A percentile compares a stretch with the other conserved stretches of the same genome.
These are phyloP conservation scores for Sutorius australiensis DNA, from an alignment of 768 basidiomycete genomes.

Conservation along the genomic window DNA sequence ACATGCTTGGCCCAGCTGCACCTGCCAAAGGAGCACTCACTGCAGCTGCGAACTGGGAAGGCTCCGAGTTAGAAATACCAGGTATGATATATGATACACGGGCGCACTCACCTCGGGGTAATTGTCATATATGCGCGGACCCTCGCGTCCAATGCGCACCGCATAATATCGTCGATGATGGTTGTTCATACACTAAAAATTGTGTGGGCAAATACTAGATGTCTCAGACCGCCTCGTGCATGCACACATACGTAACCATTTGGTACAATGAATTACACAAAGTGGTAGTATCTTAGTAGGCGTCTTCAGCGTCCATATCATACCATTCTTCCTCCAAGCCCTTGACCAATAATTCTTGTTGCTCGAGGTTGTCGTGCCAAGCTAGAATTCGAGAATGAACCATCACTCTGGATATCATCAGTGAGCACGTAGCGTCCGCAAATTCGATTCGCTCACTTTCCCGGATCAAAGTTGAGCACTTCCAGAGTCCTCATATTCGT, in stretches of 20 bases:
- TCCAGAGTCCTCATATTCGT: conserved; percentile 63
- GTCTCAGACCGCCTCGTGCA: too few species aligned
- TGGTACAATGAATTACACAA: background rate
- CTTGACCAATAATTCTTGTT: conserved; percentile 8
- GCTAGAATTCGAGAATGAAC: conserved; percentile 61
- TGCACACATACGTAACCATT: conserved; percentile 5
- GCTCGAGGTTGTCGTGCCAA: conserved; percentile 45
- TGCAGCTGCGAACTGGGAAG: conserved; percentile 22
- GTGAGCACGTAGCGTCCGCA: background rate
- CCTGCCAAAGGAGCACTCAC: conserved; percentile 11
- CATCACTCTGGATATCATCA: conserved; percentile 43
- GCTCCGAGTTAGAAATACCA: background rate
- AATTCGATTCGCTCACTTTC: conserved; percentile 42
- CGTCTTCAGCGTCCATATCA: conserved; percentile 37
- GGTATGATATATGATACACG: too few species aligned
- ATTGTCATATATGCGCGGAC: conserved; percentile 31
- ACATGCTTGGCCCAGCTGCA: background rate
- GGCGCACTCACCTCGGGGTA: conserved; percentile 24
- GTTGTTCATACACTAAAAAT: conserved; percentile 4
- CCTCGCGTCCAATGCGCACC: conserved; percentile 33
- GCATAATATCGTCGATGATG: conserved; percentile 31
- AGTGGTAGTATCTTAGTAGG: conserved; percentile 16
- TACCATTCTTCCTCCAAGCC: conserved; percentile 16
- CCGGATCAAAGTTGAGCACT: conserved; percentile 57
- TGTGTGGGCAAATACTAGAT: too few species aligned